phyloP scores from a whole-genome alignment of 768 basidiomycete species.

The Multifurca ochricompacta region DNA sequence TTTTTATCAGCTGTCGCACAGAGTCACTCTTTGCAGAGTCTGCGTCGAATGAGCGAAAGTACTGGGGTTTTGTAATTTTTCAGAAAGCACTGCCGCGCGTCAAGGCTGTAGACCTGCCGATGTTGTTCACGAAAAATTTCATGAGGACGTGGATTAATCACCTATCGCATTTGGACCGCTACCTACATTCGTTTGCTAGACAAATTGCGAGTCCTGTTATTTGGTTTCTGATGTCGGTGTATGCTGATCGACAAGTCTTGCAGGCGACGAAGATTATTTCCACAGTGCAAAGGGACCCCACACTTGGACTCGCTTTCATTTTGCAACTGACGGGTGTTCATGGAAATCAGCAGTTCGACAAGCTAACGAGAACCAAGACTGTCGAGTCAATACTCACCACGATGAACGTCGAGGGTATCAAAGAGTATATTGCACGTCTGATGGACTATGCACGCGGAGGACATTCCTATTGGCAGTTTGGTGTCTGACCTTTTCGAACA shows the following conservation, averaged over 20 bases:
- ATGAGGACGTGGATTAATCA: slow-evolving; percentile 98
- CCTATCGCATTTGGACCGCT: slow-evolving; percentile 78
- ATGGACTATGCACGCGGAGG: slow-evolving; percentile 51
- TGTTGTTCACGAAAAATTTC: slow-evolving; percentile 90
- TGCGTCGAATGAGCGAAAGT: slow-evolving; percentile 82
- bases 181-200: slow-evolving; percentile 81
- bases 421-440: slow-evolving; percentile 67
- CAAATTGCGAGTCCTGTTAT: slow-evolving; percentile 53
- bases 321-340: slow-evolving; percentile 76
- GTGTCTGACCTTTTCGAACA: slow-evolving; percentile 1
- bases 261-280: slow-evolving; percentile 71
- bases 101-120: slow-evolving; percentile 57
- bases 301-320: slow-evolving; percentile 77
- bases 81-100: slow-evolving; percentile 68
- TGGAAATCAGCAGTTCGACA: slow-evolving; percentile 86
- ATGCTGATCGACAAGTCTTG: not conserved
- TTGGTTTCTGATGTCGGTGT: not conserved
- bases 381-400: slow-evolving; percentile 74
- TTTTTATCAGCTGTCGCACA: slow-evolving; percentile 27
- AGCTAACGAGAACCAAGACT: slow-evolving; percentile 86
- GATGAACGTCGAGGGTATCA: slow-evolving; percentile 68
- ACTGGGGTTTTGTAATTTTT: slow-evolving; percentile 94
- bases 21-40: slow-evolving; percentile 82
- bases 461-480: slow-evolving; percentile 37
- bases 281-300: slow-evolving; percentile 67